Conservation (phyloP, 345 rosid species). For the Kernera saxatilis region DNA sequence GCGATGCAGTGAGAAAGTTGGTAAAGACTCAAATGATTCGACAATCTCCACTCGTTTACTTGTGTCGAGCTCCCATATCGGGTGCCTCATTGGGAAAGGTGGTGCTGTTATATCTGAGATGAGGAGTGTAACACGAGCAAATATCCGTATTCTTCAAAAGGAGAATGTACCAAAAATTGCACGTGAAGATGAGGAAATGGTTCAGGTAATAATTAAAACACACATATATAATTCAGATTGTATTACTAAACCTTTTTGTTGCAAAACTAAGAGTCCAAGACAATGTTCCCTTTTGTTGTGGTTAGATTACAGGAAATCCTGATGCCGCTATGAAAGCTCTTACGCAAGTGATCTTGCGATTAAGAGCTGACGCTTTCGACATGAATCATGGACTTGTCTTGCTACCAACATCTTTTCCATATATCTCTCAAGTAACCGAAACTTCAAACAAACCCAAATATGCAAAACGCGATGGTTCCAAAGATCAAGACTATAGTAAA, state of each 20-base stretch:
- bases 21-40: slow-evolving; percentile 52
- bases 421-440: slow-evolving; percentile 44
- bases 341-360: slow-evolving; percentile 46
- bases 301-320: slow-evolving; percentile 61
- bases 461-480: slow-evolving; percentile 41
- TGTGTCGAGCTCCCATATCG: slow-evolving; percentile 63
- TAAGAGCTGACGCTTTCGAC: slow-evolving; percentile 66
- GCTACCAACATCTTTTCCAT: slow-evolving; percentile 54
- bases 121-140: slow-evolving; percentile 58
- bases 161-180: slow-evolving; percentile 63
- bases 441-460: slow-evolving; percentile 38
- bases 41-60: slow-evolving; percentile 60
- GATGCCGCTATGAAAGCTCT: slow-evolving; percentile 72
- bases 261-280: neutral
- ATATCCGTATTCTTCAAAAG: slow-evolving; percentile 51
- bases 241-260: neutral
- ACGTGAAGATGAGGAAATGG: slow-evolving; percentile 63
- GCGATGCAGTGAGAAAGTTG: slow-evolving; percentile 70
- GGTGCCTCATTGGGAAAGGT: slow-evolving; percentile 74
- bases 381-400: slow-evolving; percentile 54
- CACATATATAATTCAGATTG: neutral
- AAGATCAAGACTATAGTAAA: slow-evolving; percentile 42
- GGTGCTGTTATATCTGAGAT: slow-evolving; percentile 71
- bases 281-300: neutral
- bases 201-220: slow-evolving; percentile 37